These are phyloP conservation scores for Tympanopsis confertula DNA, from an alignment of 2,329 filamentous ascomycete species.

Conservation along the genomic window DNA sequence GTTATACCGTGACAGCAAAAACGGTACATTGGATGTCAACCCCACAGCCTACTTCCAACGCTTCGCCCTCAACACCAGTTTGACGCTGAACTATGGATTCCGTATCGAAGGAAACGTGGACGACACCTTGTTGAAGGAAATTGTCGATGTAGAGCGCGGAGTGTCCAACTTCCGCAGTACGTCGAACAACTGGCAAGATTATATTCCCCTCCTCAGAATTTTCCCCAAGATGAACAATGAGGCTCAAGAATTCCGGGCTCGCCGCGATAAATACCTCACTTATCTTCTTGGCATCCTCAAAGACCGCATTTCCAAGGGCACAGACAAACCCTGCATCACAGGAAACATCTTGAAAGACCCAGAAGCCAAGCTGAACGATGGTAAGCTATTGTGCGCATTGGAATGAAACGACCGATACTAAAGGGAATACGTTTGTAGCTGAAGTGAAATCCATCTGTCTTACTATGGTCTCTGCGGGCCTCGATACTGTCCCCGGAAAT, in stretches of 20 bases:
- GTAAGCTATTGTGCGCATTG: conserved; percentile 20
- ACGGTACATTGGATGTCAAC: conserved; percentile 54
- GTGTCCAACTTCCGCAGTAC: conserved; percentile 69
- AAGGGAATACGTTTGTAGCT: conserved; percentile 30
- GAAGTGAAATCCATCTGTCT: conserved; percentile 73
- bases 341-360: conserved; percentile 62
- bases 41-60: conserved; percentile 64
- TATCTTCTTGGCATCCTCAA: conserved; percentile 47
- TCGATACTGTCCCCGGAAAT: conserved; percentile 73
- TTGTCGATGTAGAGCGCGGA: conserved; percentile 63
- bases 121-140: conserved; percentile 58
- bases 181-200: conserved; percentile 77
- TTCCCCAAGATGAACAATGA: conserved; percentile 48
- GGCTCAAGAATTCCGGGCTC: conserved; percentile 52
- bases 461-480: conserved; percentile 70
- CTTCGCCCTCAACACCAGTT: conserved; percentile 64
- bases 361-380: conserved; percentile 56
- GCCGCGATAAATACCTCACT: conserved; percentile 56
- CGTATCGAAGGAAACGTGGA: conserved; percentile 62
- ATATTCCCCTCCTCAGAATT: conserved; percentile 63
- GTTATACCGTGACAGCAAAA: conserved; percentile 50
- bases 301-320: conserved; percentile 47
- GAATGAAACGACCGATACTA: conserved; percentile 3
- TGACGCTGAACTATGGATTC: conserved; percentile 71
- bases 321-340: conserved; percentile 57